Conservation (phyloP, 129 eudicot species). For the Arctium lappa region DNA sequence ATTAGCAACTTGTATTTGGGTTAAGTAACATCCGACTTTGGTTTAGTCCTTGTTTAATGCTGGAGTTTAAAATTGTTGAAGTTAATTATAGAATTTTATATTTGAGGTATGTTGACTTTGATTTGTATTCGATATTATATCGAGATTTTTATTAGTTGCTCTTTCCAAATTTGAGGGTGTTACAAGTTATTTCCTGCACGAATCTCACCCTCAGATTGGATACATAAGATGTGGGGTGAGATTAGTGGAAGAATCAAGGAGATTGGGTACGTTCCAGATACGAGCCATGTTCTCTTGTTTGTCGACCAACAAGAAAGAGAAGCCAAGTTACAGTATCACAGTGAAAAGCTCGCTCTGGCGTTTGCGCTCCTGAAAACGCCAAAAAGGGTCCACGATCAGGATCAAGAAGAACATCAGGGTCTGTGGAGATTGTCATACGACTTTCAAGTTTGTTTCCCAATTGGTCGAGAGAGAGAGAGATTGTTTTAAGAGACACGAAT, state of each 20-base stretch:
- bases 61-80: no score
- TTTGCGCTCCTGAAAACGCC: conserved; percentile 53
- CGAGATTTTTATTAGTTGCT: no score
- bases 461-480: conserved; percentile 51
- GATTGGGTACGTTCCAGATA: conserved; percentile 79
- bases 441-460: conserved; percentile 63
- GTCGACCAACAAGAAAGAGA: conserved; percentile 68
- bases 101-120: no score
- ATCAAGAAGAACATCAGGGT: conserved; percentile 87
- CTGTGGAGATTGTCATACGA: conserved; percentile 86
- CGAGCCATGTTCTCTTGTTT: conserved; percentile 72
- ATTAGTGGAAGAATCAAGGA: conserved; percentile 47
- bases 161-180: no score
- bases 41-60: no score
- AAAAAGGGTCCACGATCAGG: conserved; percentile 41
- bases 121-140: no score
- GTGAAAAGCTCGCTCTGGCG: conserved; percentile 78
- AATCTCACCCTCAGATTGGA: conserved; percentile 60
- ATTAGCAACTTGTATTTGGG: no score
- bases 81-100: no score
- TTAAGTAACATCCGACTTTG: no score
- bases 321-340: conserved; percentile 64
- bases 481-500: conserved; percentile 73
- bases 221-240: conserved; percentile 57
- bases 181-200: conserved; percentile 1